phyloP scores from a whole-genome alignment of 352 stramenopile species.

The Aphanomyces stellatus region DNA sequence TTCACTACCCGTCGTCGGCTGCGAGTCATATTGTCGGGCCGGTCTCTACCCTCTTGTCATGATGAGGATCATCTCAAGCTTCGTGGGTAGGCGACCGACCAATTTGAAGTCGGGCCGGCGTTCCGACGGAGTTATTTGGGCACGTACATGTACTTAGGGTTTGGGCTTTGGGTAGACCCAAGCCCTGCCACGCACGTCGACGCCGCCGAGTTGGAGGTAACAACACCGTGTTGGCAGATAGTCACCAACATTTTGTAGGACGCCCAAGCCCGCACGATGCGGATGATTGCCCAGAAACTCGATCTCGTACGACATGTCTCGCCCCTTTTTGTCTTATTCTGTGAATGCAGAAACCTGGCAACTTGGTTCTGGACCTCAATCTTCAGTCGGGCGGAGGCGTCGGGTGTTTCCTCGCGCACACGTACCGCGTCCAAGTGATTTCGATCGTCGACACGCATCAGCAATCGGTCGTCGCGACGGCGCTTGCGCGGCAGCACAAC shows the following conservation, averaged over 20 bases:
- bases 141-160: slow-evolving; percentile 62
- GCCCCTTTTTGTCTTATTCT: background rate
- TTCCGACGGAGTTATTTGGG: slow-evolving; percentile 73
- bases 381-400: slow-evolving; percentile 76
- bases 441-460: slow-evolving; percentile 47
- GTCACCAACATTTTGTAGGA: too few relatives aligned
- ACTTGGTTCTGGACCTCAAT: slow-evolving; percentile 73
- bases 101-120: slow-evolving; percentile 62
- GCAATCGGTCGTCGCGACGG: slow-evolving; percentile 45
- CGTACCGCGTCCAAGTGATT: slow-evolving; percentile 35
- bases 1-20: slow-evolving; percentile 67
- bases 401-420: slow-evolving; percentile 58
- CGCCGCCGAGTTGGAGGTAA: too few relatives aligned
- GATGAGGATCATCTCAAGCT: background rate
- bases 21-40: slow-evolving; percentile 56
- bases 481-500: slow-evolving; percentile 41
- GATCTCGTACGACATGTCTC: slow-evolving; percentile 34
- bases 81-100: slow-evolving; percentile 34
- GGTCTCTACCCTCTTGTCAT: background rate
- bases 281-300: slow-evolving; percentile 49
- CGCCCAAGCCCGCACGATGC: slow-evolving; percentile 62
- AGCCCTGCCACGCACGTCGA: too few relatives aligned
- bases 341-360: slow-evolving; percentile 28
- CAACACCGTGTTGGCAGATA: too few relatives aligned
- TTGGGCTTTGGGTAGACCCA: slow-evolving; percentile 51